Base-by-base conservation (phyloP, 2,329 filamentous ascomycete species). In the Fusarium scirpi region DNA sequence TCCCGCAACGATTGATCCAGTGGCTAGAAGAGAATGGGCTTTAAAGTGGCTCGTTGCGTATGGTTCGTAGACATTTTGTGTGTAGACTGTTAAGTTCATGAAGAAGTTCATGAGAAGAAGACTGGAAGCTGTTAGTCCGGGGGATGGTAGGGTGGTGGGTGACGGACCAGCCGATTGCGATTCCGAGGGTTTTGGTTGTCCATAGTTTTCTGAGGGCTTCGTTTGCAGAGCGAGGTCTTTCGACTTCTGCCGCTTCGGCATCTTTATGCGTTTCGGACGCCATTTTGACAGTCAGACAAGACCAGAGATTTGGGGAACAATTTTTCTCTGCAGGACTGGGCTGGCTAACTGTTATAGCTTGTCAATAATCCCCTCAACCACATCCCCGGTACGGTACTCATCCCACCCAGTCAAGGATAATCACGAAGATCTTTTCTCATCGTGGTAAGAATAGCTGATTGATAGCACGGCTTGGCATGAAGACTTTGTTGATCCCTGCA, bases 51-150 rank as follows among this genome's bases (percentile, higher is more conserved):
- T 71, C 0, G 69, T 71, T 10, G 69, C 69, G 13, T 71, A 71
- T 0, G 69, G 69, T 12, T 71, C 69, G 15, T 72, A 72, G 1
- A 71, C 69, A 10, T 71, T 72, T 0, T 71, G 69, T 0, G 69
- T 72, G 11, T 71, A 71, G 3, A 72, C 69, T 2, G 62, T 67
- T 6, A 71, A 5, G 16, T 72, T 72, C 69, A 71, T 71, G 11
- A 71, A 71, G 12, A 72, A 71, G 51, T 69, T 72, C 69, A 71
- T 71, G 4, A 72, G 15, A 3, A 71, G 44, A 27, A 71, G 54
- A 34, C 69, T 71, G 5, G 25, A 9, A 27, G 6, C 6, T 24
- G 24, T 24, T 24, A 24, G 24, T 22, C 5, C 4, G 5, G 22
- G 22, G 22, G 5, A 22, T 5, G 22, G 22, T 22, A 22, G 22